Evolutionary conservation across 2,329 filamentous ascomycete species (phyloP), one percentile per base, ranked within the genome.

Genomic region (Alternaria novae-zelandiae): DNA sequence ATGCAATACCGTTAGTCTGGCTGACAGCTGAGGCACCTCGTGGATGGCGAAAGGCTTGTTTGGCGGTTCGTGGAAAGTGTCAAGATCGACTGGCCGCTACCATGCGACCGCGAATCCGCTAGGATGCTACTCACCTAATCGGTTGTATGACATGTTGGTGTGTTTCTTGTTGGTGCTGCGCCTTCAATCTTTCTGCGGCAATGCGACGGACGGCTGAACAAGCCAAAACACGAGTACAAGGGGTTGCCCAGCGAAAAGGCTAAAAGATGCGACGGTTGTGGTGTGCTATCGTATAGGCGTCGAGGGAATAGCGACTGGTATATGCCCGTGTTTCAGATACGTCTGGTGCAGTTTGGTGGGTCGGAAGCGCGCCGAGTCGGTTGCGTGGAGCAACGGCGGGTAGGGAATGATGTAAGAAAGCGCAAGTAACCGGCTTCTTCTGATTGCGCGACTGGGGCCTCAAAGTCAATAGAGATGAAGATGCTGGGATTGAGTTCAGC

Each of bases 121-220:
- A 53, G 36, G 26, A 51, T 11, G 46, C 51, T 62, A 78, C 78
- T 71, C 66, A 80, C 78, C 78, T 46, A 80, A 66, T 67, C 76
- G 70, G 56, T 80, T 78, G 69, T 80, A 80, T 63, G 76, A 74
- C 77, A 79, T 78, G 62, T 3, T 51, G 59, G 13, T 47, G 67
- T 63, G 59, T 49, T 60, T 55, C 30, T 59, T 11, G 57, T 47
- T 57, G 28, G 54, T 62, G 66, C 50, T 72, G 70, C 70, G 73
- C 72, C 70, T 64, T 72, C 59, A 61, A 66, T 61, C 64, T 60
- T 58, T 23, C 62, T 43, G 63, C 67, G 66, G 65, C 63, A 67
- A 62, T 68, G 50, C 56, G 50, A 65, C 50, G 36, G 46, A 28
- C 64, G 47, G 63, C 51, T 65, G 57, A 59, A 64, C 66, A 57